phyloP scores from a whole-genome alignment of 768 basidiomycete genomes.

The Collybia sp. region DNA sequence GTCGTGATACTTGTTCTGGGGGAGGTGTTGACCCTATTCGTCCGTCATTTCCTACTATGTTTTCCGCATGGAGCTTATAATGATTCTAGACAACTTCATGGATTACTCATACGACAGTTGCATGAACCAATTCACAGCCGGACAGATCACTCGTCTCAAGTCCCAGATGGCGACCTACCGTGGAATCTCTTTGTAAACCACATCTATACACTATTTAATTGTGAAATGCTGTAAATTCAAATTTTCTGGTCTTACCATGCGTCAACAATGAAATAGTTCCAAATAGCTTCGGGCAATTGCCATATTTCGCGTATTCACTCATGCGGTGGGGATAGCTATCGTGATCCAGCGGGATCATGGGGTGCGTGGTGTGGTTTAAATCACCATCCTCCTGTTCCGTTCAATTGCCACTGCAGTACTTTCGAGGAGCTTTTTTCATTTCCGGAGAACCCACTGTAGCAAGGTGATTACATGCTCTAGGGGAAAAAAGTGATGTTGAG shows the following conservation, averaged over 20 bases:
- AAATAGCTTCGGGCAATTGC: too few relatives aligned
- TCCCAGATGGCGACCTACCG: slow-evolving; percentile 41
- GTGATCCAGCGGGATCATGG: neutral
- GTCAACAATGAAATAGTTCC: too few relatives aligned
- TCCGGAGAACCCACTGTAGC: slow-evolving; percentile 4
- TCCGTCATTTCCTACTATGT: slow-evolving; percentile 13
- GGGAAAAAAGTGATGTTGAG: too few relatives aligned
- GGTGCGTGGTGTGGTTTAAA: neutral
- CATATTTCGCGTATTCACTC: too few relatives aligned
- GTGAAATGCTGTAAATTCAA: too few relatives aligned
- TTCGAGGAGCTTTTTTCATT: slow-evolving; percentile 5
- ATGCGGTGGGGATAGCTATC: too few relatives aligned
- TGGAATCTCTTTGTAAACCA: slow-evolving; percentile 21
- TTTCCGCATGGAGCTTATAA: neutral
- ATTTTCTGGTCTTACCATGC: too few relatives aligned
- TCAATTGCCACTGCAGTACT: slow-evolving; percentile 8
- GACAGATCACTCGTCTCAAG: slow-evolving; percentile 35
- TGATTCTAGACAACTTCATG: slow-evolving; percentile 43
- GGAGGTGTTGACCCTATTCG: slow-evolving; percentile 43
- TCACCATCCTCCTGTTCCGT: slow-evolving; percentile 3
- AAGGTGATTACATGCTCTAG: neutral
- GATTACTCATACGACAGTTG: slow-evolving; percentile 48
- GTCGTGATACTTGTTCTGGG: slow-evolving; percentile 29
- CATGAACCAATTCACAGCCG: slow-evolving; percentile 44
- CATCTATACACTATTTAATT: neutral